phyloP scores from a whole-genome alignment of 1,284 basidiomycete genomes.

The Neotropicomus parvogracilis region DNA sequence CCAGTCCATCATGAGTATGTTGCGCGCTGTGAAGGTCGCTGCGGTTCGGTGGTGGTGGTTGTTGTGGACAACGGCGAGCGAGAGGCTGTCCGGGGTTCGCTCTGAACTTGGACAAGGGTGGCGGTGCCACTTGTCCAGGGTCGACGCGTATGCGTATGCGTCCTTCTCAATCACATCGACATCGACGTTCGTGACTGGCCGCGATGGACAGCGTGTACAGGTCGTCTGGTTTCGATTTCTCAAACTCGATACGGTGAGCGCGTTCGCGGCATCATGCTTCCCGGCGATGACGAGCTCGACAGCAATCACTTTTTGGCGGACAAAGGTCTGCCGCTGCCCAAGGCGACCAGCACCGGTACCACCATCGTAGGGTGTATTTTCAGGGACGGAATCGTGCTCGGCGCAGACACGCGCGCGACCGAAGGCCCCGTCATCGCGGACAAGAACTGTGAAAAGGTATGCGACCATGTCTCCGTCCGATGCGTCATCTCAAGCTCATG shows the following conservation, averaged over 20 bases:
- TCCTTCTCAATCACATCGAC: not conserved
- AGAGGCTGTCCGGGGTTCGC: conserved; percentile 15
- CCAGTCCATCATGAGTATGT: conserved; percentile 82
- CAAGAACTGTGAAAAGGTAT: conserved; percentile 99
- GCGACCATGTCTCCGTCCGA: conserved; percentile 11
- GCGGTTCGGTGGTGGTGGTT: not conserved
- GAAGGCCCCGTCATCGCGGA: conserved; percentile 95
- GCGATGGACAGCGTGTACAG: conserved; percentile 40
- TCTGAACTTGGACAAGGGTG: not conserved
- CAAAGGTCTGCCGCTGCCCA: conserved; percentile 67
- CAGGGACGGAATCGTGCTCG: conserved; percentile 90
- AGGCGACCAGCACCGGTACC: conserved; percentile 93
- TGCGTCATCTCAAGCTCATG: not conserved
- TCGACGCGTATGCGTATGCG: conserved; percentile 21
- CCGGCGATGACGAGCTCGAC: not conserved
- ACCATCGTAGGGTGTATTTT: conserved; percentile 98
- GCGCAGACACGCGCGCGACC: conserved; percentile 95
- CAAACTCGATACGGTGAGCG: conserved; percentile 52
- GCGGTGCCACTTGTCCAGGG: conserved; percentile 13
- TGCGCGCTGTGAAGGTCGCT: no score
- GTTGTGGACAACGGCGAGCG: no score
- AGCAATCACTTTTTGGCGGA: conserved; percentile 76
- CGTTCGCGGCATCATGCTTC: not conserved
- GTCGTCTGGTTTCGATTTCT: conserved; percentile 68
- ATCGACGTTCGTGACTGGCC: no score